These are phyloP conservation scores for Lodderomyces pseudojiufengensis DNA, from an alignment of 1,139 yeast genomes.

Conservation along the genomic window DNA sequence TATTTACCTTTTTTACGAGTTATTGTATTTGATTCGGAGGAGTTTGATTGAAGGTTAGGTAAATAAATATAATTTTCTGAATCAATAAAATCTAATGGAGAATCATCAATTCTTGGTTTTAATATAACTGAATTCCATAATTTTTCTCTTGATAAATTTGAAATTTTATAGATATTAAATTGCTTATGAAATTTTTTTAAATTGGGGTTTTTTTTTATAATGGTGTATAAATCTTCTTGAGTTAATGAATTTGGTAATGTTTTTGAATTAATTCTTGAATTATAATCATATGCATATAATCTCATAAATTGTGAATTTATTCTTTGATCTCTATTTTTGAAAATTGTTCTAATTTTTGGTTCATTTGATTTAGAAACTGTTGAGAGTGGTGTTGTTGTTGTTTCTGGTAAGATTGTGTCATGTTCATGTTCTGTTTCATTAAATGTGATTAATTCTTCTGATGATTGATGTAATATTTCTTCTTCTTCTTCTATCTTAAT, in stretches of 20 bases:
- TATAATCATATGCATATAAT: slow-evolving; percentile 45
- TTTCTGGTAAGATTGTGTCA: neutral
- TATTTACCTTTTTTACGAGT: slow-evolving; percentile 25
- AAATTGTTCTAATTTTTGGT: slow-evolving; percentile 11
- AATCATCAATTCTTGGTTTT: slow-evolving; percentile 41
- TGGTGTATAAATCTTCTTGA: slow-evolving; percentile 10
- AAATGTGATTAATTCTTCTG: slow-evolving; percentile 12
- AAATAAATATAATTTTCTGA: slow-evolving; percentile 19
- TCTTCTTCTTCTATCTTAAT: slow-evolving; percentile 6
- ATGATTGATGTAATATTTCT: slow-evolving; percentile 1
- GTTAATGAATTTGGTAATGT: slow-evolving; percentile 12
- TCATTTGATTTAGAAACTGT: neutral
- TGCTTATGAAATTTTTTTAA: slow-evolving; percentile 25
- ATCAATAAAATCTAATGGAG: slow-evolving; percentile 26
- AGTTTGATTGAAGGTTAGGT: too few relatives aligned
- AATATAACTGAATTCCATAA: slow-evolving; percentile 49
- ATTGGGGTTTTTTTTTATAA: slow-evolving; percentile 17
- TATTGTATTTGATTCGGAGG: slow-evolving; percentile 5
- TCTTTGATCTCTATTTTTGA: slow-evolving; percentile 43
- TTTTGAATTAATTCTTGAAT: slow-evolving; percentile 23
- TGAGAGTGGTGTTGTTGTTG: slow-evolving; percentile 1
- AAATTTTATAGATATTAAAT: slow-evolving; percentile 29
- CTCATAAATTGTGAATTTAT: slow-evolving; percentile 43
- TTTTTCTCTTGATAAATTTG: slow-evolving; percentile 40
- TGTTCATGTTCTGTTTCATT: slow-evolving; percentile 3